These are phyloP conservation scores for Solanum chiquidenum DNA, from an alignment of 257 asterid genomes.

Conservation along the genomic window DNA sequence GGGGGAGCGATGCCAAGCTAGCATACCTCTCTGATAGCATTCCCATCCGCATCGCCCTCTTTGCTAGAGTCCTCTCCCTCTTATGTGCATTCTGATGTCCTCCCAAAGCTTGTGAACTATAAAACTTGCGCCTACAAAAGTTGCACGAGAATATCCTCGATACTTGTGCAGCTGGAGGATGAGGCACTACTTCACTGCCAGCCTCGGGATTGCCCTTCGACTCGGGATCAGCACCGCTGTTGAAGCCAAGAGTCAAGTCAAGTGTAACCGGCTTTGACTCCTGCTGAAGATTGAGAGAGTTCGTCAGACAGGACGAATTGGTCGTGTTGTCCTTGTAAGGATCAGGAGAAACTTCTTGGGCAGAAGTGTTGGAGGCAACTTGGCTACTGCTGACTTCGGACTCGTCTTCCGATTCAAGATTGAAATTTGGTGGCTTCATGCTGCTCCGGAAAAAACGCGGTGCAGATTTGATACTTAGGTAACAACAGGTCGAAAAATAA, in stretches of 20 bases:
- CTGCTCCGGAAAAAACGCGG: background rate
- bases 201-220: conserved; percentile 9
- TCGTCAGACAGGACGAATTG: conserved; percentile 20
- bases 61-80: conserved; percentile 83
- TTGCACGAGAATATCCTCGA: conserved; percentile 82
- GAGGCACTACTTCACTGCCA: conserved; percentile 10
- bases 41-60: conserved; percentile 83
- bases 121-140: conserved; percentile 81
- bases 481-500: background rate
- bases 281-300: conserved; percentile 7
- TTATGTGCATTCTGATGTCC: conserved; percentile 98
- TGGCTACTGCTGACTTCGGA: conserved; percentile 68
- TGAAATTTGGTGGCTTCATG: conserved; percentile 42
- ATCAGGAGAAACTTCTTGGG: conserved; percentile 37
- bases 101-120: conserved; percentile 93
- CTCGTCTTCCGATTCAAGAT: conserved; percentile 69
- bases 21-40: conserved; percentile 75
- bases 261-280: conserved; percentile 31
- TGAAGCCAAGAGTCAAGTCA: conserved; percentile 66
- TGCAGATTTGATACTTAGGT: background rate
- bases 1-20: conserved; percentile 75
- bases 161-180: conserved; percentile 21
- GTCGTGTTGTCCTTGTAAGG: conserved; percentile 31
- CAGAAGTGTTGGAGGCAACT: conserved; percentile 47
- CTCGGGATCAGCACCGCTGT: conserved; percentile 7